Base-by-base conservation (phyloP, 1,139 yeast species). In the Entelexis sorbosivorans region DNA sequence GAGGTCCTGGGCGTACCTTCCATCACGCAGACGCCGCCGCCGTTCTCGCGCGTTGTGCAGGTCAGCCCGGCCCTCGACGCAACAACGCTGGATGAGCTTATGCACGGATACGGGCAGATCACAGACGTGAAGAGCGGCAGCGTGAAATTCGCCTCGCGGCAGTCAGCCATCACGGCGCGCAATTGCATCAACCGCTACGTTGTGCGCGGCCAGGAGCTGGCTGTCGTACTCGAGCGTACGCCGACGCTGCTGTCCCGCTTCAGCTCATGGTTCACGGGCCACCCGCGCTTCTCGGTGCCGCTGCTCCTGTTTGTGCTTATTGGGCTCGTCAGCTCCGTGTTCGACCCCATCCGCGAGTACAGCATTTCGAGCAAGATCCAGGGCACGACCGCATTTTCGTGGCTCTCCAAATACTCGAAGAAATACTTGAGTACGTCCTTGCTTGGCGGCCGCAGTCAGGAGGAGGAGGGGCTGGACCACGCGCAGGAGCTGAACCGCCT, bases 1-100 rank as follows among this genome's bases (percentile, higher is more conserved):
- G 79, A 85, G 0, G 97, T 93, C 1, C 82, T 82, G 59, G 98
- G 98, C 53, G 74, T 78, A 0, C 98, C 98, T 0, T 91, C 97
- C 96, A 84, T 91, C 57, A 97, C 91, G 66, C 98, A 91, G 64
- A 72, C 91, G 63, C 76, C 84, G 59, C 70, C 96, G 57, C 76
- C 75, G 57, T 94, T 95, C 10, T 79, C 82, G 54, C 68, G 73
- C 13, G 72, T 73, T 22, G 67, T 91, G 34, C 74, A 76, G 52
- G 80, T 89, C 3, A 73, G 74, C 36, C 88, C 82, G 62, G 88
- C 83, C 57, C 66, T 89, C 56, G 77, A 87, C 0, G 96, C 89
- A 61, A 97, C 91, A 65, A 87, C 84, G 53, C 65, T 89, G 47
- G 91, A 89, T 62, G 76, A 84, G 3, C 69, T 87, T 48, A 80